phyloP scores from a whole-genome alignment of 1,284 basidiomycete species.

The Leccinum fallax region DNA sequence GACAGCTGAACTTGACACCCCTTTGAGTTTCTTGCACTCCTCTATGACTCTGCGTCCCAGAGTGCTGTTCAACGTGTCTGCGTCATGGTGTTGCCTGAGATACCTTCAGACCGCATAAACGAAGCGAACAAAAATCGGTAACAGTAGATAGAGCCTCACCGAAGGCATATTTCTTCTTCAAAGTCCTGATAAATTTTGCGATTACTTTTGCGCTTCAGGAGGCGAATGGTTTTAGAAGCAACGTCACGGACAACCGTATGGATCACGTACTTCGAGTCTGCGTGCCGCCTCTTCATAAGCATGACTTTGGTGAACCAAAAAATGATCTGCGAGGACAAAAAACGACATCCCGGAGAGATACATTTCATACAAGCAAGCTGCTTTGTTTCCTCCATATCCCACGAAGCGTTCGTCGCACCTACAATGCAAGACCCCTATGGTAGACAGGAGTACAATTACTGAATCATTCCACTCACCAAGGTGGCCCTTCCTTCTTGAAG shows the following conservation, averaged over 20 bases:
- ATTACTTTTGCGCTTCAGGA: conserved; percentile 67
- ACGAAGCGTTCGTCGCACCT: conserved; percentile 90
- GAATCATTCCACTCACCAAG: conserved; percentile 51
- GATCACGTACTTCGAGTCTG: conserved; percentile 56
- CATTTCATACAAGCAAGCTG: conserved; percentile 67
- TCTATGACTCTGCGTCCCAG: conserved; percentile 55
- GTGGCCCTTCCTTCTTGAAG: conserved; percentile 72
- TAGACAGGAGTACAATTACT: background rate
- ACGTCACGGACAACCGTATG: background rate
- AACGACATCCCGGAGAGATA: conserved; percentile 70
- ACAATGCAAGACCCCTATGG: background rate
- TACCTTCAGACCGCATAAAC: conserved; percentile 42
- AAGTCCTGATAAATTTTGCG: conserved; percentile 77
- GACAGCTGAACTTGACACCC: conserved; percentile 39
- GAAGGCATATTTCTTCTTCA: conserved; percentile 70
- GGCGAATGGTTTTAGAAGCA: conserved; percentile 1
- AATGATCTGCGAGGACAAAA: conserved; percentile 83
- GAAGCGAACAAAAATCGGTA: background rate
- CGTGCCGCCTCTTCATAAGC: conserved; percentile 75
- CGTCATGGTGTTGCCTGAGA: conserved; percentile 53
- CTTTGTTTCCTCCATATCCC: conserved; percentile 79
- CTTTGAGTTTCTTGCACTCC: conserved; percentile 68
- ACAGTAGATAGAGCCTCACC: conserved; percentile 39
- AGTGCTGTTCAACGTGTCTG: conserved; percentile 49
- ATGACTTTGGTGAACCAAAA: conserved; percentile 84